Evolutionary conservation across 2,329 filamentous ascomycete genomes (phyloP).

Genomic region (Colletotrichum cereale): DNA sequence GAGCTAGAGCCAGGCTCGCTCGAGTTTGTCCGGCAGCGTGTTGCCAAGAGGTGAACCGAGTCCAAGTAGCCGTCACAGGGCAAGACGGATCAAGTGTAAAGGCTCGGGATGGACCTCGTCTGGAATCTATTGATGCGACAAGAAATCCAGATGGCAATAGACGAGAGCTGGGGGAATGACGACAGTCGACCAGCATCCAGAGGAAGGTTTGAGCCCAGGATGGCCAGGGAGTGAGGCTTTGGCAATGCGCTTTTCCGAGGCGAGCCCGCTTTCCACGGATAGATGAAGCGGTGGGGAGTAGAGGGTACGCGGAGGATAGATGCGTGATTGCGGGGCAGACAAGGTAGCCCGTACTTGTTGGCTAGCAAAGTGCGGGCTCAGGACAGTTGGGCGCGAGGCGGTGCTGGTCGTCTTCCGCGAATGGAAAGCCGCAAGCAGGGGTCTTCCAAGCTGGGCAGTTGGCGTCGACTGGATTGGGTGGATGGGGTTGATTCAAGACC

Average conservation of each 20-base stretch:
- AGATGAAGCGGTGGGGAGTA: slow-evolving; percentile 12
- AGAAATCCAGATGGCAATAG: not conserved
- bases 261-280: slow-evolving; percentile 20
- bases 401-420: slow-evolving; percentile 37
- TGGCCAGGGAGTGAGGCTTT: slow-evolving; percentile 17
- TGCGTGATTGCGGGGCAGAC: not conserved
- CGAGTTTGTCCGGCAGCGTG: slow-evolving; percentile 27
- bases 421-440: slow-evolving; percentile 39
- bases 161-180: slow-evolving; percentile 17
- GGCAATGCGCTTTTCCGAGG: slow-evolving; percentile 29
- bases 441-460: slow-evolving; percentile 17
- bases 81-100: not conserved
- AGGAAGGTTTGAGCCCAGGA: slow-evolving; percentile 11
- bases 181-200: slow-evolving; percentile 4
- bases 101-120: slow-evolving; percentile 17
- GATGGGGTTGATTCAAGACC: slow-evolving; percentile 17
- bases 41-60: slow-evolving; percentile 16
- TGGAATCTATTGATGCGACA: slow-evolving; percentile 28
- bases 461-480: slow-evolving; percentile 15
- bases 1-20: slow-evolving; percentile 15
- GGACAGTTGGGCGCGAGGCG: slow-evolving; percentile 35
- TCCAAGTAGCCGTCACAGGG: slow-evolving; percentile 4
- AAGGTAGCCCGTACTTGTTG: slow-evolving; percentile 26
- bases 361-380: slow-evolving; percentile 4
- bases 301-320: slow-evolving; percentile 20